Evolutionary conservation across 2,329 filamentous ascomycete genomes (phyloP).

Genomic region (Nemania abortiva): DNA sequence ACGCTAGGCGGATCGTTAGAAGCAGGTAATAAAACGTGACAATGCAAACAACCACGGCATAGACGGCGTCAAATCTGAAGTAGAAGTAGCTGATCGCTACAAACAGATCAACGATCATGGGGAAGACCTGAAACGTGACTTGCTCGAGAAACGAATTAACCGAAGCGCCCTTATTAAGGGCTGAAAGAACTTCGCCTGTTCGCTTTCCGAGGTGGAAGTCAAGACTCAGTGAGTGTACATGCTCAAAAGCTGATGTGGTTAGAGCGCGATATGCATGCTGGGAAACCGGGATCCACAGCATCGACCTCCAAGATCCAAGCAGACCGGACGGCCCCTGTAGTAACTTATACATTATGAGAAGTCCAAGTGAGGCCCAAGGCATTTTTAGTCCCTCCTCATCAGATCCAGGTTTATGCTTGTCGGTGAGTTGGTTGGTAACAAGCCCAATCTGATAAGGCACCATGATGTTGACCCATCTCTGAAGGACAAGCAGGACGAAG

Average conservation of each 20-base stretch:
- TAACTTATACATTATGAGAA: constrained; percentile 83
- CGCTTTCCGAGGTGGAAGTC: constrained; percentile 98
- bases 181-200: constrained; percentile 94
- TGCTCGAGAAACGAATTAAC: constrained; percentile 98
- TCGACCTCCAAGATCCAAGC: constrained; percentile 82
- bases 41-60: constrained; percentile 88
- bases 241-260: constrained; percentile 95
- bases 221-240: constrained; percentile 93
- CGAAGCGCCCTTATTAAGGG: constrained; percentile 93
- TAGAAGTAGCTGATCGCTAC: constrained; percentile 88
- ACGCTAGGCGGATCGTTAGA: constrained; percentile 94
- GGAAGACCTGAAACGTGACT: constrained; percentile 93
- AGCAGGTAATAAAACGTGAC: constrained; percentile 98
- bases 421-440: constrained; percentile 78
- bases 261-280: constrained; percentile 97
- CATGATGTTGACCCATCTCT: constrained; percentile 86
- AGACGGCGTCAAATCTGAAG: constrained; percentile 84
- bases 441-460: constrained; percentile 84
- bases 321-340: constrained; percentile 91
- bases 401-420: constrained; percentile 50
- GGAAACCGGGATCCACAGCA: constrained; percentile 95
- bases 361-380: constrained; percentile 78
- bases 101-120: constrained; percentile 91
- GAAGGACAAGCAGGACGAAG: constrained; percentile 81
- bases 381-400: constrained; percentile 62